phyloP scores from a whole-genome alignment of 2,329 filamentous ascomycete genomes.

The Alternaria brassicicola region DNA sequence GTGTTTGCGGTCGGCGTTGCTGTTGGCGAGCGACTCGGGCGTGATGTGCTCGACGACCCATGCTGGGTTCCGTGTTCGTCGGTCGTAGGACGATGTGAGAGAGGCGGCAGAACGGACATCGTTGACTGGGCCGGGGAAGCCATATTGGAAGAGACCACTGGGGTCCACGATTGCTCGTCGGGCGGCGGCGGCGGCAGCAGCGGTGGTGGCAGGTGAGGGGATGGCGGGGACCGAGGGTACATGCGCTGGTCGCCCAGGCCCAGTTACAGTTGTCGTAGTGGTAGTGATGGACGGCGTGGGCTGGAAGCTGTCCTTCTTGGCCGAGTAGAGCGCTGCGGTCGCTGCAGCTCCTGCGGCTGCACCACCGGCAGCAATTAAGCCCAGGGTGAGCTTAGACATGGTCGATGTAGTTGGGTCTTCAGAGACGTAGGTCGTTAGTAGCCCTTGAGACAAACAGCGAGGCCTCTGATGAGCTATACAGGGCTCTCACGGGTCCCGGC shows the following conservation, averaged over 20 bases:
- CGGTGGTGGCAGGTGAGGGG: conserved; percentile 32
- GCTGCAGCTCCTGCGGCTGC: conserved; percentile 57
- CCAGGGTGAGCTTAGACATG: conserved; percentile 60
- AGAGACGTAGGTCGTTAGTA: neutral
- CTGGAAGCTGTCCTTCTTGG: conserved; percentile 38
- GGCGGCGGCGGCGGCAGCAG: conserved; percentile 27
- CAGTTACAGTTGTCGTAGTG: conserved; percentile 44
- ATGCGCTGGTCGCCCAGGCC: conserved; percentile 32
- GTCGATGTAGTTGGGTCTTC: conserved; percentile 8
- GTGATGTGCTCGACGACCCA: conserved; percentile 98
- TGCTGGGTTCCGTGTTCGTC: conserved; percentile 85
- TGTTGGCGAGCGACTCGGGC: conserved; percentile 74
- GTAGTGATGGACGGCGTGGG: conserved; percentile 39
- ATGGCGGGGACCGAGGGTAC: conserved; percentile 33
- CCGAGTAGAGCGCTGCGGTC: conserved; percentile 55
- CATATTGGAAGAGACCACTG: conserved; percentile 60
- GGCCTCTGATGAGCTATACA: conserved; percentile 23
- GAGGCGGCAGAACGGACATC: conserved; percentile 80
- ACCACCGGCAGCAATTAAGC: conserved; percentile 56
- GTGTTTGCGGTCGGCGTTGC: conserved; percentile 82
- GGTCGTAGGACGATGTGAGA: conserved; percentile 87
- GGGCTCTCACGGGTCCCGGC: conserved; percentile 29
- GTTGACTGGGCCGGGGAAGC: conserved; percentile 88
- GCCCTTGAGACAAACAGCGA: neutral
- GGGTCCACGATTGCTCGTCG: conserved; percentile 53